Evolutionary conservation across 352 stramenopile species (phyloP), one percentile per base, ranked within the genome.

Genomic region (Globisporangium abappressorium): DNA sequence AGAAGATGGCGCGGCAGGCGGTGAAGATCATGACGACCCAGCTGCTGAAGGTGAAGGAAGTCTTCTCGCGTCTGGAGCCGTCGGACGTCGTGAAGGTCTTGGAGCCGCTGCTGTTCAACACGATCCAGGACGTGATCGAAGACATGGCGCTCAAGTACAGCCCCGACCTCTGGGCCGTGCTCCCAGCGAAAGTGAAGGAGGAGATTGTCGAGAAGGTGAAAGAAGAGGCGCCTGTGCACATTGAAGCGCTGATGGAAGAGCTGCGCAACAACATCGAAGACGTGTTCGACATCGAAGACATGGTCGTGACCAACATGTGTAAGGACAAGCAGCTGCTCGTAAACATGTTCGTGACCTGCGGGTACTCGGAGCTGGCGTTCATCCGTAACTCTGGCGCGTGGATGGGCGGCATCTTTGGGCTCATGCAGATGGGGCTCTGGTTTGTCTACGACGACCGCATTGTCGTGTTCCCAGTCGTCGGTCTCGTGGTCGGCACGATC

Each of bases 1-100:
- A 98, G 75, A 97, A 98, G 62, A 99, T 99, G 97, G 95, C 94
- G n/a, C 93, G 92, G 22, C 90, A 97, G 57, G 91, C 90, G 26
- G 95, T 97, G 66, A 80, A 85, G 62, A 93, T 98, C 61, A 97
- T 99, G 77, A 98, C 97, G 24, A 90, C 91, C 18, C 96, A 99
- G 74, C 81, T 99, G 22, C 89, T 98, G 36, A 71, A 88, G 33
- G 89, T 97, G 9, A 89, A 98, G 57, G 94, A 98, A 71, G 89
- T 98, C 18, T 99, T 99, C 77, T 68, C 83, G 38, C 81, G 86
- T 30, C 88, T 99, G 22, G 91, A 98, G 57, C 95, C 96, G 0
- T 69, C 81, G 20, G 78, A 92, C 57, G 97, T 98, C n/a, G 88
- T 93, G 9, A 84, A 95, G 64, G 90, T 96, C 47, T 86, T 99